A percentile compares a stretch with the other conserved stretches of the same genome.
Evolutionary conservation across 495 filamentous ascomycete species (phyloP).

Genomic region (Neurospora intermedia): DNA sequence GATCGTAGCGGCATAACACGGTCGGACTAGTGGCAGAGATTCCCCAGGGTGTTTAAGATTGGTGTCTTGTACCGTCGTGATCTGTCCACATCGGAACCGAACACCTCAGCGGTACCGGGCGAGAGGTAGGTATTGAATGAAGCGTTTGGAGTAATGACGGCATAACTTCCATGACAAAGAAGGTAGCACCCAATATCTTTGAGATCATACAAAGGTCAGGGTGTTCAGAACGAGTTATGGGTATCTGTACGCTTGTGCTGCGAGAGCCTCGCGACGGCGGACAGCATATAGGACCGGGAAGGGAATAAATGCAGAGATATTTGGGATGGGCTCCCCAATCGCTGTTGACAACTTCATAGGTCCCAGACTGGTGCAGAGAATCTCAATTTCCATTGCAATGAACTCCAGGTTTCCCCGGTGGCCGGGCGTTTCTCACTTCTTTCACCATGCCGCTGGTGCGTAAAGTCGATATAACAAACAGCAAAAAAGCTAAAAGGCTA

Average conservation of each 20-base stretch:
- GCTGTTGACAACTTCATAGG: neutral
- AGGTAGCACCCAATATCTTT: neutral
- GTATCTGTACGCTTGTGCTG: neutral
- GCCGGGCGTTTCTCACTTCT: neutral
- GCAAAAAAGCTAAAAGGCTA: neutral
- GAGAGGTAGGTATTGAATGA: neutral
- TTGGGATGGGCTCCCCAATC: neutral
- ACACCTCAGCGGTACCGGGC: neutral
- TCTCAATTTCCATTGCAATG: neutral
- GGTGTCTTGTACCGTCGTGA: neutral
- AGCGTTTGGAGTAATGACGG: neutral
- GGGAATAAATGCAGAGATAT: neutral
- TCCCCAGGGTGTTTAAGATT: neutral
- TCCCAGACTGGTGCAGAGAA: neutral
- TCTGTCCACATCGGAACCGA: neutral
- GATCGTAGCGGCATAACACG: neutral
- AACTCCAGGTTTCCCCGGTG: neutral
- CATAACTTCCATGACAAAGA: neutral
- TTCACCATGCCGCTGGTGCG: neutral
- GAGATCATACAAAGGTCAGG: neutral
- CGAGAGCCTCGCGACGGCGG: neutral
- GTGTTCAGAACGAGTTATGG: neutral
- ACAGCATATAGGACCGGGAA: neutral
- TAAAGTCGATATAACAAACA: neutral
- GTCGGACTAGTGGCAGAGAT: neutral